Conservation (phyloP, 352 stramenopile genomes). For the Halophytophthora polymorphica region DNA sequence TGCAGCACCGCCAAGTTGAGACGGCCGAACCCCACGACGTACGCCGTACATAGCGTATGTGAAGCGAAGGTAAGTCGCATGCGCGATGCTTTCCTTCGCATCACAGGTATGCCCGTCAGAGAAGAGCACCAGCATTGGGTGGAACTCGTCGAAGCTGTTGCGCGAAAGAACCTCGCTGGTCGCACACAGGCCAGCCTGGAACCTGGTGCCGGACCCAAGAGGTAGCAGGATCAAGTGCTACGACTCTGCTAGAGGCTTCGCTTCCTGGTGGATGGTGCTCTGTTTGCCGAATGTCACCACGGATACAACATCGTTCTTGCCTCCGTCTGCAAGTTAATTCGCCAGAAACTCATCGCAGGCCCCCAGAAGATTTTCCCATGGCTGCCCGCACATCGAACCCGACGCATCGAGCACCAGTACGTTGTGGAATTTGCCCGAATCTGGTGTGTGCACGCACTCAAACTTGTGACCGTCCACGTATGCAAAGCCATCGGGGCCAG, state of each 20-base stretch:
- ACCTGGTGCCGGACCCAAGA: constrained; percentile 36
- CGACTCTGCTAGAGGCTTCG: background rate
- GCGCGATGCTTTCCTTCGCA: constrained; percentile 20
- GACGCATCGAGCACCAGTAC: constrained; percentile 43
- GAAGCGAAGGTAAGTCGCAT: constrained; percentile 39
- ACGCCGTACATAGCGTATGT: constrained; percentile 56
- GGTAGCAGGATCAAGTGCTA: constrained; percentile 20
- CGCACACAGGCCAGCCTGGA: constrained; percentile 27
- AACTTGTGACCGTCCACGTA: constrained; percentile 33
- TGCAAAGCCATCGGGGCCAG: constrained; percentile 28
- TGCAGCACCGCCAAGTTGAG: constrained; percentile 52
- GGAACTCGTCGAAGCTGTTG: constrained; percentile 44
- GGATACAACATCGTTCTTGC: constrained; percentile 28
- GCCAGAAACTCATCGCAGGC: constrained; percentile 24
- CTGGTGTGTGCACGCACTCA: constrained; percentile 23
- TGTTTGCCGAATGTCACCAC: constrained; percentile 26
- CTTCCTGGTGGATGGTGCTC: constrained; percentile 23
- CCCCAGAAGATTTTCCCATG: constrained; percentile 21
- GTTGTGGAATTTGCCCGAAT: constrained; percentile 28
- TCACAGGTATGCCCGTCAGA: constrained; percentile 48
- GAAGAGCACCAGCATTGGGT: constrained; percentile 32
- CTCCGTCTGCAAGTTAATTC: constrained; percentile 20
- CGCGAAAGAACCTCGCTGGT: constrained; percentile 63
- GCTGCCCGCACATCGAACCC: constrained; percentile 31
- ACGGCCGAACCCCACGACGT: constrained; percentile 59